A percentile compares a stretch with the other conserved stretches of the same genome.
phyloP scores from a whole-genome alignment of 257 asterid genomes.

The Buddleja alternifolia region DNA sequence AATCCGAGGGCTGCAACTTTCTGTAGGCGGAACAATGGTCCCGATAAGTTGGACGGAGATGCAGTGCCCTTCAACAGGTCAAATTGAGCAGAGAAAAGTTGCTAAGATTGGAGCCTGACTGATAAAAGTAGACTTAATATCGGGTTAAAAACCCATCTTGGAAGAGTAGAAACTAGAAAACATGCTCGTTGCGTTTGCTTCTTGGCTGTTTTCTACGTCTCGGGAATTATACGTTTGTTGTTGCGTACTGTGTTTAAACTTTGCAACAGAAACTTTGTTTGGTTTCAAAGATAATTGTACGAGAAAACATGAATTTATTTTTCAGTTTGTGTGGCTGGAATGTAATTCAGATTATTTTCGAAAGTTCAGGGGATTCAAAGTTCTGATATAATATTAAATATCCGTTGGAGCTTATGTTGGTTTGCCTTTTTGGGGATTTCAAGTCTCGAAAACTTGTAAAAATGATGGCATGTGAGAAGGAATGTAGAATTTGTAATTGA shows the following conservation, averaged over 20 bases:
- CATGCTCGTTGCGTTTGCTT: background rate
- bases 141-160: background rate
- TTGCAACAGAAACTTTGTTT: too few species aligned
- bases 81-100: conserved; percentile 85
- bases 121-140: background rate
- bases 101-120: conserved; percentile 66
- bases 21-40: conserved; percentile 81
- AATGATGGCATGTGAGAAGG: too few species aligned
- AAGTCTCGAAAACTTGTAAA: too few species aligned
- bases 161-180: background rate
- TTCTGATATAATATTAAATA: too few species aligned
- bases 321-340: too few species aligned
- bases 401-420: too few species aligned
- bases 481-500: too few species aligned
- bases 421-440: too few species aligned
- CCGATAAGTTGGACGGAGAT: conserved; percentile 97
- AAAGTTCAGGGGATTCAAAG: too few species aligned
- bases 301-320: too few species aligned
- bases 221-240: background rate
- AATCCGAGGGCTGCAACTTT: conserved; percentile 2
- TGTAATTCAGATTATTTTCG: too few species aligned
- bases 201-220: conserved; percentile 17
- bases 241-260: background rate
- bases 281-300: too few species aligned
- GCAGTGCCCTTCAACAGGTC: conserved; percentile 93